Evolutionary conservation across 2,329 filamentous ascomycete genomes (phyloP).

Genomic region (Colletotrichum aenigma): DNA sequence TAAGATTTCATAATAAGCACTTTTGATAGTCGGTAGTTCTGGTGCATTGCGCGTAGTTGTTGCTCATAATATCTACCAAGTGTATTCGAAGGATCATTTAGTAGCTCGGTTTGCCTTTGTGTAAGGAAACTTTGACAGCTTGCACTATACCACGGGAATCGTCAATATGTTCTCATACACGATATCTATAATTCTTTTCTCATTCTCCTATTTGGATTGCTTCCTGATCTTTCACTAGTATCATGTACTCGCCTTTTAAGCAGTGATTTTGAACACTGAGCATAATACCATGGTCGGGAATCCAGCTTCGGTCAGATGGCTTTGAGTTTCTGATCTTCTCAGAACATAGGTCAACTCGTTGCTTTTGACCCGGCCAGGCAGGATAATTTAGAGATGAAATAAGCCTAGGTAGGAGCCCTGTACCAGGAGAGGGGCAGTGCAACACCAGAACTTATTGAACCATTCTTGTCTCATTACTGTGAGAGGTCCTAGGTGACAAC

Average conservation of each 20-base stretch:
- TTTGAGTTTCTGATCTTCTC: background rate
- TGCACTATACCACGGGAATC: rapidly evolving
- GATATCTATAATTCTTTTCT: rapidly evolving
- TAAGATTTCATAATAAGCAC: background rate
- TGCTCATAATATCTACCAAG: background rate
- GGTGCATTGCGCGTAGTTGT: background rate
- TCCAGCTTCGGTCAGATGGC: background rate
- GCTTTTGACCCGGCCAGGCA: too few species aligned
- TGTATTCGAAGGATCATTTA: background rate
- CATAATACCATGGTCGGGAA: rapidly evolving
- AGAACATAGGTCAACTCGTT: too few species aligned
- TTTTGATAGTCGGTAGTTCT: rapidly evolving
- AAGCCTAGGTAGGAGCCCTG: background rate
- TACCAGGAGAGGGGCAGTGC: background rate
- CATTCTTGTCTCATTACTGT: background rate
- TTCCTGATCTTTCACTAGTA: background rate
- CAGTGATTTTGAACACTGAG: background rate
- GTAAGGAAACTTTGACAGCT: background rate
- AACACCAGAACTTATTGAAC: background rate
- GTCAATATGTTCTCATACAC: rapidly evolving
- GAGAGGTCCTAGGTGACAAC: background rate
- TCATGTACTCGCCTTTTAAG: rapidly evolving
- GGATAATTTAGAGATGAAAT: background rate
- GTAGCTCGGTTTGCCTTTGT: background rate
- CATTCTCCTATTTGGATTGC: rapidly evolving